These are phyloP conservation scores for Lodderomyces orthopsilosis DNA, from an alignment of 1,139 yeast species.

Conservation along the genomic window DNA sequence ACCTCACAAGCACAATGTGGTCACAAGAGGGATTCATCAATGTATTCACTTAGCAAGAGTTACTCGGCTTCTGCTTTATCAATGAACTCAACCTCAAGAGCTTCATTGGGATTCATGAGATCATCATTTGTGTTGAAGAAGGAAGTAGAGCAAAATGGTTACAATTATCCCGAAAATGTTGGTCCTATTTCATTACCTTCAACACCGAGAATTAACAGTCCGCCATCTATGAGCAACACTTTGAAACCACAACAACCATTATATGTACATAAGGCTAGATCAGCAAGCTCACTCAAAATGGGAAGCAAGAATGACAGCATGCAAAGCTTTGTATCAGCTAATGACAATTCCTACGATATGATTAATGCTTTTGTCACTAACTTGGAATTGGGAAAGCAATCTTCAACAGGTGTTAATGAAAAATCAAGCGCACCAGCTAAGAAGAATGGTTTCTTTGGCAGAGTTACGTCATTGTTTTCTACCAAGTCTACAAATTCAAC, in stretches of 20 bases:
- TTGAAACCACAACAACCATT: slow-evolving; percentile 1
- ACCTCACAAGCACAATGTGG: slow-evolving; percentile 6
- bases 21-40: slow-evolving; percentile 7
- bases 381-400: slow-evolving; percentile 1
- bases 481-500: slow-evolving; percentile 4
- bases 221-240: slow-evolving; percentile 10
- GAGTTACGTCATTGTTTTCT: slow-evolving; percentile 4
- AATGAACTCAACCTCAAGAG: slow-evolving; percentile 19
- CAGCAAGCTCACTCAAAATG: slow-evolving; percentile 8
- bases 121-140: slow-evolving; percentile 38
- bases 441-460: slow-evolving; percentile 3
- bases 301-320: slow-evolving; percentile 4
- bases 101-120: slow-evolving; percentile 41
- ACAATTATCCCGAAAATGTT: slow-evolving; percentile 32
- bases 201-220: slow-evolving; percentile 11
- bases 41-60: slow-evolving; percentile 12
- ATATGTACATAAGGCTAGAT: slow-evolving; percentile 2
- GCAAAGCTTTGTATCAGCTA: slow-evolving; percentile 6
- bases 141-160: slow-evolving; percentile 27
- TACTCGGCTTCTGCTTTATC: slow-evolving; percentile 17
- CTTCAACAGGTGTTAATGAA: not conserved
- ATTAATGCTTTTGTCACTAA: not conserved
- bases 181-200: slow-evolving; percentile 12
- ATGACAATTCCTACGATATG: slow-evolving; percentile 5
- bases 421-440: not conserved